Percentiles rank a stretch among this genome's conserved stretches.
phyloP scores from a whole-genome alignment of 2,329 filamentous ascomycete species.

The Colletotrichum shisoi region DNA sequence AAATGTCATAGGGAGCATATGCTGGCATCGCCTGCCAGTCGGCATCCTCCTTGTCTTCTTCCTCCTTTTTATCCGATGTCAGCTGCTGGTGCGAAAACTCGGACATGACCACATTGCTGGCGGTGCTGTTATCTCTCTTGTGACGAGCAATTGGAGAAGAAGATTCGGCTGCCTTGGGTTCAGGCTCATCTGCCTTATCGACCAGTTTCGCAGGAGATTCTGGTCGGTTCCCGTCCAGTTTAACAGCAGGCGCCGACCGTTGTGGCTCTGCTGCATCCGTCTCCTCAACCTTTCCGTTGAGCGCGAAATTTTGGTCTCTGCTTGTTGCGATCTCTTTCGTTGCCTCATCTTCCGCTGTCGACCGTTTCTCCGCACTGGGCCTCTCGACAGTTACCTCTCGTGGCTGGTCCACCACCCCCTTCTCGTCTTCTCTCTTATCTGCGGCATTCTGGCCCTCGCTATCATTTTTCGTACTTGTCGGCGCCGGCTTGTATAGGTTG shows the following conservation, averaged over 20 bases:
- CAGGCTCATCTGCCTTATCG: constrained; percentile 36
- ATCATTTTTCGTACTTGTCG: constrained; percentile 23
- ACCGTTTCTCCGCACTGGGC: background rate
- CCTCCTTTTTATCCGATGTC: constrained; percentile 63
- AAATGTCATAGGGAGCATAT: constrained; percentile 90
- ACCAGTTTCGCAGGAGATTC: constrained; percentile 26
- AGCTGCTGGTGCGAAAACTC: constrained; percentile 93
- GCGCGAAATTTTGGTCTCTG: background rate
- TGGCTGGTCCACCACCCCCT: constrained; percentile 8
- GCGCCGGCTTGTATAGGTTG: constrained; percentile 2
- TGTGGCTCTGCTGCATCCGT: background rate
- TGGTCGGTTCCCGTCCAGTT: constrained; percentile 12
- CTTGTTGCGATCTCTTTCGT: background rate
- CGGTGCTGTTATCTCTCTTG: constrained; percentile 50
- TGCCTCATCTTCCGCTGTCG: background rate
- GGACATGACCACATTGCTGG: constrained; percentile 60
- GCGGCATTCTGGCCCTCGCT: background rate
- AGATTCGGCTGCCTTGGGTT: constrained; percentile 28
- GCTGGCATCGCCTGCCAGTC: constrained; percentile 95
- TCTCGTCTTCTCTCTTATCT: background rate
- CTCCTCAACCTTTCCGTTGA: background rate
- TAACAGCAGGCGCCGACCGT: background rate
- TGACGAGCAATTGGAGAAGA: constrained; percentile 6
- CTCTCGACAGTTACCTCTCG: background rate
- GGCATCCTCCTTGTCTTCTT: constrained; percentile 66